These are phyloP conservation scores for Gnetum montanum DNA, from an alignment of 75 land plant genomes.

Conservation along the genomic window DNA sequence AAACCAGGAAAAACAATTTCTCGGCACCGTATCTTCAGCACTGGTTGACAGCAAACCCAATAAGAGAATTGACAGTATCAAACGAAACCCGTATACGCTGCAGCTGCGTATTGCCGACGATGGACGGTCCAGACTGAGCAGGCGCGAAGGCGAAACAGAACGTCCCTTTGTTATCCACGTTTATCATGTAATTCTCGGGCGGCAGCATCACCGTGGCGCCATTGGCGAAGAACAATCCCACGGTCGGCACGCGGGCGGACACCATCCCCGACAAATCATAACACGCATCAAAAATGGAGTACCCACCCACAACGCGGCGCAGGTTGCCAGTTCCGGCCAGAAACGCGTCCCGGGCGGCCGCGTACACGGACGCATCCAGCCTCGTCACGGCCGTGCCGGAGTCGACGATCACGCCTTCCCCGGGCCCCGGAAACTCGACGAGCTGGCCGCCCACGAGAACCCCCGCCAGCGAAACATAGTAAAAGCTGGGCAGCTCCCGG, in stretches of 20 bases:
- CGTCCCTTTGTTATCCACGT: slow-evolving; percentile 47
- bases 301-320: slow-evolving; percentile 20
- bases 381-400: slow-evolving; percentile 70
- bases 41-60: not conserved
- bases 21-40: not conserved
- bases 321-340: slow-evolving; percentile 24
- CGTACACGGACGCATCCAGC: slow-evolving; percentile 36
- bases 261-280: slow-evolving; percentile 35
- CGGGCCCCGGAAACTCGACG: slow-evolving; percentile 32
- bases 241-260: slow-evolving; percentile 55
- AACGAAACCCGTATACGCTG: not conserved
- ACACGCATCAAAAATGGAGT: slow-evolving; percentile 14
- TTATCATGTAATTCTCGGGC: slow-evolving; percentile 51
- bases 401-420: slow-evolving; percentile 68
- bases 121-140: not conserved
- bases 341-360: slow-evolving; percentile 49
- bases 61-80: not conserved
- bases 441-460: slow-evolving; percentile 54
- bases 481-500: slow-evolving; percentile 47
- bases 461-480: slow-evolving; percentile 65
- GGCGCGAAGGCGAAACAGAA: slow-evolving; percentile 34
- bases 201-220: slow-evolving; percentile 53
- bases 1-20: too few relatives aligned
- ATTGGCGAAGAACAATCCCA: slow-evolving; percentile 46
- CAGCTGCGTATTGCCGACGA: slow-evolving; percentile 1